phyloP scores from a whole-genome alignment of 257 asterid genomes.

The Plantago elongata region DNA sequence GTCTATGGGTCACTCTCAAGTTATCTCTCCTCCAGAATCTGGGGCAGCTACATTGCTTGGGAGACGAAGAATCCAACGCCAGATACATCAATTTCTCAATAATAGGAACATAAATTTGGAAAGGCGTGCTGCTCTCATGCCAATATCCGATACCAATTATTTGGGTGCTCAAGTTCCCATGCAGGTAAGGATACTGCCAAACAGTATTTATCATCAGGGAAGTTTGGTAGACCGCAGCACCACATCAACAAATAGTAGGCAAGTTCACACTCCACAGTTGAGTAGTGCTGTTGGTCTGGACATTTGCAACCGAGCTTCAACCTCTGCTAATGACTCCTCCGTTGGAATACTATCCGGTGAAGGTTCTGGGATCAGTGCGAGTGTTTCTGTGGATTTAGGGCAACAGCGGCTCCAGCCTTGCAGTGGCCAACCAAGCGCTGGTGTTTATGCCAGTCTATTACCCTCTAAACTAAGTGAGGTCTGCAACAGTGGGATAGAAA shows the following conservation, averaged over 20 bases:
- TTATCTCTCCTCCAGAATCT: conserved; percentile 47
- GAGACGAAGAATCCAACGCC: conserved; percentile 69
- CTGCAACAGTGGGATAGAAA: conserved; percentile 34
- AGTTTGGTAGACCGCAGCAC: conserved; percentile 32
- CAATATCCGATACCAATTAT: conserved; percentile 30
- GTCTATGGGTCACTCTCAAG: conserved; percentile 42
- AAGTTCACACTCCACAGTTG: conserved; percentile 31
- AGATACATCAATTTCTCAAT: conserved; percentile 50
- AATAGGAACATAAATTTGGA: conserved; percentile 46
- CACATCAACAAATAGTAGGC: conserved; percentile 24
- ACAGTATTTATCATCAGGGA: conserved; percentile 30
- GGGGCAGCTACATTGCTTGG: conserved; percentile 57
- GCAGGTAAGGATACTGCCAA: conserved; percentile 27
- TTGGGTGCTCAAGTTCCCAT: conserved; percentile 44
- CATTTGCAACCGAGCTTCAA: conserved; percentile 47
- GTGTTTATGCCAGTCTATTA: conserved; percentile 36
- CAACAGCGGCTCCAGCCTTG: conserved; percentile 58
- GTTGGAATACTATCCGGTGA: conserved; percentile 33
- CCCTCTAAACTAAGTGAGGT: conserved; percentile 56
- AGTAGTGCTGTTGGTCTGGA: conserved; percentile 39
- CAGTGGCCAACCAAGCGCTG: conserved; percentile 37
- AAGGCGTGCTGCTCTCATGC: conserved; percentile 22
- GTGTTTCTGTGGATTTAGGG: conserved; percentile 34
- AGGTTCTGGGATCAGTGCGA: conserved; percentile 32
- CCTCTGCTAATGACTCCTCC: conserved; percentile 42